These are phyloP conservation scores for Aspergillus piperis DNA, from an alignment of 2,329 filamentous ascomycete genomes.

Conservation along the genomic window DNA sequence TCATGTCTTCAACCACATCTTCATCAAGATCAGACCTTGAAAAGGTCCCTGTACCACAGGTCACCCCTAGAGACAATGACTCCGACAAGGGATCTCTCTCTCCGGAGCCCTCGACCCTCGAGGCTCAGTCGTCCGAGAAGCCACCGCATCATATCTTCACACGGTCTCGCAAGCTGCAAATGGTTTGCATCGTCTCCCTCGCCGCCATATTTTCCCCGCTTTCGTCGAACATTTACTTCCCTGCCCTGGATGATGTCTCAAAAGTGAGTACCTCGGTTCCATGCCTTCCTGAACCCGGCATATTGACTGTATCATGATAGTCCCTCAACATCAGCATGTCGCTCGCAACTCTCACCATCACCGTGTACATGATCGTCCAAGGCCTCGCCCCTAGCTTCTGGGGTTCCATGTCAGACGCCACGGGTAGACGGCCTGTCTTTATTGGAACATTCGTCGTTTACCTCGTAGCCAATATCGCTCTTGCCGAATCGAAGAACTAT, in stretches of 20 bases:
- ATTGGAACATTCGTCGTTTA: slow-evolving; percentile 52
- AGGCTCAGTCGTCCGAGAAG: not conserved
- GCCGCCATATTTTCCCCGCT: slow-evolving; percentile 41
- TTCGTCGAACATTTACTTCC: slow-evolving; percentile 51
- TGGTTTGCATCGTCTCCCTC: slow-evolving; percentile 14
- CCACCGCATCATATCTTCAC: slow-evolving; percentile 7
- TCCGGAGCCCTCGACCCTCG: not conserved
- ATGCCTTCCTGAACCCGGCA: slow-evolving; percentile 3
- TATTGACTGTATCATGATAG: not conserved
- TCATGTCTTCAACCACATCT: slow-evolving; percentile 2
- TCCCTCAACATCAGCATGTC: slow-evolving; percentile 29
- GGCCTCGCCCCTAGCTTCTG: slow-evolving; percentile 53
- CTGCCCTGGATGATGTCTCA: slow-evolving; percentile 33
- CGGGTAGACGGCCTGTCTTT: slow-evolving; percentile 51
- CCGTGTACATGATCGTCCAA: slow-evolving; percentile 54
- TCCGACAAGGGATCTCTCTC: not conserved
- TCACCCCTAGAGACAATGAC: not conserved
- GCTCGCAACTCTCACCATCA: slow-evolving; percentile 39
- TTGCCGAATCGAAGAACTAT: slow-evolving; percentile 43
- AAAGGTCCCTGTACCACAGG: slow-evolving; percentile 6
- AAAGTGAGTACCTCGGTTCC: slow-evolving; percentile 19
- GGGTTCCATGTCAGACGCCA: slow-evolving; percentile 51
- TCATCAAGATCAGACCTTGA: not conserved
- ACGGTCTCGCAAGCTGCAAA: slow-evolving; percentile 5
- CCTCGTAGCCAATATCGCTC: slow-evolving; percentile 49